These are phyloP conservation scores for Podospora bellae-mahoneyi DNA, from an alignment of 495 filamentous ascomycete species.

Conservation along the genomic window DNA sequence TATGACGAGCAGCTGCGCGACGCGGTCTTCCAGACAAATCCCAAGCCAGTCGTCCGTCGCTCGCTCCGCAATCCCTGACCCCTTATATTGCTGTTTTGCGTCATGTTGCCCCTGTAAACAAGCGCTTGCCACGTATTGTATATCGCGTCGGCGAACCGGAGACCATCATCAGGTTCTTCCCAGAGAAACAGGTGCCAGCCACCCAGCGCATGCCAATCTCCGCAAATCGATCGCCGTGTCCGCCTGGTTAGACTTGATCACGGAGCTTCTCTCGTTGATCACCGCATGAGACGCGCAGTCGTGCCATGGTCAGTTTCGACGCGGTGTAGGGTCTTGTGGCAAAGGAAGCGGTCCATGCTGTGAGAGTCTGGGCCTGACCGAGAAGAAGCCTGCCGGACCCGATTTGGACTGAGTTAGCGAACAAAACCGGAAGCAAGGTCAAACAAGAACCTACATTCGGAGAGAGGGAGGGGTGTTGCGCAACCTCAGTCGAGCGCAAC, in stretches of 20 bases:
- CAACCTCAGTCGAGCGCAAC: slow-evolving; percentile 26
- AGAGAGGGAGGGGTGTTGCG: slow-evolving; percentile 21
- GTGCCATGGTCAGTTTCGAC: slow-evolving; percentile 24
- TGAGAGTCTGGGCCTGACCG: slow-evolving; percentile 24
- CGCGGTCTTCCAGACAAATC: slow-evolving; percentile 25
- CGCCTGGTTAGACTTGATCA: slow-evolving; percentile 7
- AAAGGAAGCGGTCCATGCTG: slow-evolving; percentile 22
- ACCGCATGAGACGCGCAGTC: slow-evolving; percentile 21
- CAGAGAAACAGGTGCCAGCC: slow-evolving; percentile 6
- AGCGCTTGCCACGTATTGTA: slow-evolving; percentile 14
- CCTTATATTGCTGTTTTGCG: slow-evolving; percentile 3
- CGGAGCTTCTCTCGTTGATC: slow-evolving; percentile 12
- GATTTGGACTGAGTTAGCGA: slow-evolving; percentile 33
- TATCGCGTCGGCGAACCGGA: background rate
- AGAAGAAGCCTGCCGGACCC: slow-evolving; percentile 21
- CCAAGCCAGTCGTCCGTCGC: background rate
- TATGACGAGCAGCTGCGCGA: slow-evolving; percentile 30
- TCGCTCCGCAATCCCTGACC: slow-evolving; percentile 10
- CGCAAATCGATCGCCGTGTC: background rate
- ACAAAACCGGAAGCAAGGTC: slow-evolving; percentile 29
- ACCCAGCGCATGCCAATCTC: background rate
- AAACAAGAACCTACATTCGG: slow-evolving; percentile 26
- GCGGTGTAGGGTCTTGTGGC: slow-evolving; percentile 18
- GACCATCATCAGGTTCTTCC: background rate
- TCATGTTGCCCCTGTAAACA: slow-evolving; percentile 1